Conservation (phyloP, 805 yeast genomes). For the Barnettozyma pratensis region DNA sequence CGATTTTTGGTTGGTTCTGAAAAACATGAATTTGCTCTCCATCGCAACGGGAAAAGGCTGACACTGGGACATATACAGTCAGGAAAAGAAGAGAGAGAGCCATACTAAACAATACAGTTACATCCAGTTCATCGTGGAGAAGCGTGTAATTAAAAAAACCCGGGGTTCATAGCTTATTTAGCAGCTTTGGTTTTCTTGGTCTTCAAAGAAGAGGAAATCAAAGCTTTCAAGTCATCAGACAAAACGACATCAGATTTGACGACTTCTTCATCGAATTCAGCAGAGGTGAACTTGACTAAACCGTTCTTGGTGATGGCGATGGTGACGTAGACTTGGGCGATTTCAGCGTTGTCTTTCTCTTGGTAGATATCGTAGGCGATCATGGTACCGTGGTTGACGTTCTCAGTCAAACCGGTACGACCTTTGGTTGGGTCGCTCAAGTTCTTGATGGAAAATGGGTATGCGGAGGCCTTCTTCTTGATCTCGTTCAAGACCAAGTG, state of each 20-base stretch:
- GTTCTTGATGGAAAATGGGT: conserved; percentile 65
- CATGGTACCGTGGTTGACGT: conserved; percentile 60
- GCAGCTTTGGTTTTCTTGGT: conserved; percentile 38
- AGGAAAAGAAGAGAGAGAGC: too few relatives aligned
- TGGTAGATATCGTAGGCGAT: conserved; percentile 63
- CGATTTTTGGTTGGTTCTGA: too few relatives aligned
- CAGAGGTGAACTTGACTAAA: conserved; percentile 54
- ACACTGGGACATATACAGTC: too few relatives aligned
- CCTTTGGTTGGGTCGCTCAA: conserved; percentile 67
- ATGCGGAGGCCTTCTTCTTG: conserved; percentile 58
- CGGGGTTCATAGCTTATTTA: conserved; percentile 1
- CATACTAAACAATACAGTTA: too few relatives aligned
- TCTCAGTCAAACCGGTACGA: conserved; percentile 70
- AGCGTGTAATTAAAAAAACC: background rate
- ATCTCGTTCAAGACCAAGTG: conserved; percentile 62
- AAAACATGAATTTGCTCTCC: too few relatives aligned
- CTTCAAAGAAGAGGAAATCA: conserved; percentile 49
- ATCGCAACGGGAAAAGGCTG: too few relatives aligned
- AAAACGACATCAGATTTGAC: conserved; percentile 54
- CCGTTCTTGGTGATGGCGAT: conserved; percentile 73
- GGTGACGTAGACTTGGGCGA: conserved; percentile 73
- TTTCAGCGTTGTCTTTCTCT: conserved; percentile 60
- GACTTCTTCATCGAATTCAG: conserved; percentile 42
- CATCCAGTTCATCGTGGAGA: background rate
- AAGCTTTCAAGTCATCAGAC: conserved; percentile 39